Evolutionary conservation across 1,284 basidiomycete genomes (phyloP), one percentile per base, ranked within the genome.

Genomic region (Papiliotrema laurentii): DNA sequence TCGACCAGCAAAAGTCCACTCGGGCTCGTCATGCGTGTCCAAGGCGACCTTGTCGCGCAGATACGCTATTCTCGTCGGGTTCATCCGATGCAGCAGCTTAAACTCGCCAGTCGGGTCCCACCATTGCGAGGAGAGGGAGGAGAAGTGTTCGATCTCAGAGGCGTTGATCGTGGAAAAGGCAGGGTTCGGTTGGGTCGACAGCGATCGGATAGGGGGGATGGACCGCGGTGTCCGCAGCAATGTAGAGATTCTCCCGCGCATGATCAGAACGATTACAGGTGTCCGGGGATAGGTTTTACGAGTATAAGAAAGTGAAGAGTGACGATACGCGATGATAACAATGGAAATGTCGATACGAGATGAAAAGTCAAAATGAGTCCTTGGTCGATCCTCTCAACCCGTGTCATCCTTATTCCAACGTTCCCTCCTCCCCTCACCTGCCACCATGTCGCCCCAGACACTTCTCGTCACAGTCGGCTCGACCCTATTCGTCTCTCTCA

Each of bases 81-180:
- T 99, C 94, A 99, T 97, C 63, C 83, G 83, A 71, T 98, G 96
- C 28, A 99, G 76, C 33, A 94, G 77, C 2, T 78, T 81, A 65
- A 97, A 96, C 71, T 97, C 93, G 59, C 94, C 93, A 26, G 79
- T 79, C 66, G 96, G 89, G 71, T 97, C 85, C 96, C 96, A 99
- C 96, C 96, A 99, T 65, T 87, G 80, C 22, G 87, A 84, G 0
- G 91, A 91, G 1, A 98, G 82, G 30, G 81, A 80, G 4, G 92
- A 92, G 72, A 99, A 98, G 71, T 93, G 90, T 0, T 86, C 84
- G 45, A 98, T 87, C 72, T 97, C 93, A 46, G 80, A 79, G 1
- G 79, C 66, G 66, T 93, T 93, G 62, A 91, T 80, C 3, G 79
- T 79, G 39, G 70, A 67, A 54, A 73, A 71, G 21, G 19, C 24